phyloP scores from a whole-genome alignment of 2,329 filamentous ascomycete genomes.

The Colletotrichum sp. region DNA sequence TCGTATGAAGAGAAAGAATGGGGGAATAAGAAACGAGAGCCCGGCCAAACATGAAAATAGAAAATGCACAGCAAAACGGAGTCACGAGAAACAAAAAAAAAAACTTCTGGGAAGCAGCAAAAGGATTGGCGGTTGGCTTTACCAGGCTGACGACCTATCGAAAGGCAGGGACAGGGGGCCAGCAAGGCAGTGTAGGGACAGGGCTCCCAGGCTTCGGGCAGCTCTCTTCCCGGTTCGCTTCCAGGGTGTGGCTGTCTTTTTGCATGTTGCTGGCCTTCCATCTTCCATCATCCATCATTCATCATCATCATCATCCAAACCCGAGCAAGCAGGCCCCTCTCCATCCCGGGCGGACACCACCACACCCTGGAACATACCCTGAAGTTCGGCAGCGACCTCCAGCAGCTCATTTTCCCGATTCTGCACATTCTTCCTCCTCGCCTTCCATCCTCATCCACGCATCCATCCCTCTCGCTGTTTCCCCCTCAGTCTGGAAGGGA shows the following conservation, averaged over 20 bases:
- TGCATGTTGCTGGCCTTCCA: background rate
- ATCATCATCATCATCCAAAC: background rate
- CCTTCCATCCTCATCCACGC: background rate
- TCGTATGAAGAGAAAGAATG: background rate
- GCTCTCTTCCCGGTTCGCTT: background rate
- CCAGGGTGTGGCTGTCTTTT: background rate
- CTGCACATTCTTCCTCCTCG: background rate
- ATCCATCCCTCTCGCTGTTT: background rate
- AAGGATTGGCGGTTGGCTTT: background rate
- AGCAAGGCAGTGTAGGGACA: background rate
- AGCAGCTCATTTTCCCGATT: background rate
- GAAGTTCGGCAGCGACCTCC: background rate
- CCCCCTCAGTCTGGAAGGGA: background rate
- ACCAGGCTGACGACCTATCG: background rate
- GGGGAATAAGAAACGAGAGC: background rate
- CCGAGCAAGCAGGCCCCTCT: background rate
- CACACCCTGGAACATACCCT: background rate
- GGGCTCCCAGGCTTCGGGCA: background rate
- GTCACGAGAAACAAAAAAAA: background rate
- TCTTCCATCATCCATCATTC: background rate
- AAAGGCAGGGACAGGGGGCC: background rate
- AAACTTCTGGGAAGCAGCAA: background rate
- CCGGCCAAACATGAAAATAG: background rate
- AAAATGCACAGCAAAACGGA: background rate
- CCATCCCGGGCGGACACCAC: background rate